Base-by-base conservation (phyloP, 768 basidiomycete genomes). In the Sarcodon aspratus region DNA sequence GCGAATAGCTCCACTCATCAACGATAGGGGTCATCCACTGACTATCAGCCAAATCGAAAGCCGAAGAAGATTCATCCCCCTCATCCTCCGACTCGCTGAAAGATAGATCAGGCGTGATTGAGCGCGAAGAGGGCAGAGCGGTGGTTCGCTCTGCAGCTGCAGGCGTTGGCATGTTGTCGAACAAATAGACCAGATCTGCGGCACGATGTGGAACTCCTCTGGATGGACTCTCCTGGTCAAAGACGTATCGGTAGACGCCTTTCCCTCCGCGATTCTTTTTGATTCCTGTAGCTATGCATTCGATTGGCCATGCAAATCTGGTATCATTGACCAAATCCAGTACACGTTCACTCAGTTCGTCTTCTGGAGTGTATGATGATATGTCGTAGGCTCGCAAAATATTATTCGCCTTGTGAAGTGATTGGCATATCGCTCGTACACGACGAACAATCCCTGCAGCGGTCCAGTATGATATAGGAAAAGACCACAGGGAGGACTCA, bases 221-320 rank as follows among this genome's bases (percentile, higher is more conserved):
- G 18, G 72, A 67, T 8, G 85, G 82, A 1, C 81, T 76, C 56
- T 85, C 86, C 65, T 89, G 86, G 63, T 89, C 86, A 59, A 89
- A 89, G 13, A 85, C 78, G 55, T 85, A 89, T 50, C 86, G 73
- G 79, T 80, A 89, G 6, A 86, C 83, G n/a, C 74, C 74, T 36
- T 67, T 68, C 1, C 78, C 82, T 11, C 72, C 71, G 2, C 75
- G 68, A 44, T 71, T 75, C 13, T 62, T 66, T 48, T 70, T 70
- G 1, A 76, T 72, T 47, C 70, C 71, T 46, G 72, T 66, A 3
- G 73, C 75, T 34, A 82, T 65, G 52, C 79, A 76, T 21, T 89
- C 80, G 1, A 80, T 82, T 9, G 84, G 84, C 84, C 84, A 89
- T 11, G 82, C 81, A 33, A 88, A 70, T 21, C 81, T 76, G 9